Conservation (phyloP, 108 stramenopile species). For the Conticribra weissflogii region DNA sequence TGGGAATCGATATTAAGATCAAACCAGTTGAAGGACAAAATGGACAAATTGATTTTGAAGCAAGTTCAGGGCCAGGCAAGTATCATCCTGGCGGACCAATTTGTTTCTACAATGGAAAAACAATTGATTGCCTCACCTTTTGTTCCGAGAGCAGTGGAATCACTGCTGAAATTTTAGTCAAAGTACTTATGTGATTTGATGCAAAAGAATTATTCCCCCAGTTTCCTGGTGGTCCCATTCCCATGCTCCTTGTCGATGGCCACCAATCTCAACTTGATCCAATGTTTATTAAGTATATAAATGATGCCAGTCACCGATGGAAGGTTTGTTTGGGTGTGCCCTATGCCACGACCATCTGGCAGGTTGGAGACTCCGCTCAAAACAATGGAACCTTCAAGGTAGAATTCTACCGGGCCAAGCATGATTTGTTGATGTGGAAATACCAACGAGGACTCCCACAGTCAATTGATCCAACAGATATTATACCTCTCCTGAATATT, state of each 20-base stretch:
- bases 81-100: slow-evolving; percentile 13
- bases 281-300: slow-evolving; percentile 2
- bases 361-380: slow-evolving; percentile 8
- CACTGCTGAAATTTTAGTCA: background rate
- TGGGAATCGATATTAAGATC: slow-evolving; percentile 1
- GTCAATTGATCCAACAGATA: background rate
- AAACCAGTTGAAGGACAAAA: background rate
- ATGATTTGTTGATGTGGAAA: background rate
- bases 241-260: slow-evolving; percentile 5
- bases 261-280: slow-evolving; percentile 5
- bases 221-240: slow-evolving; percentile 16
- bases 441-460: background rate
- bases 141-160: slow-evolving; percentile 1
- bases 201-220: slow-evolving; percentile 1
- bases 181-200: slow-evolving; percentile 8
- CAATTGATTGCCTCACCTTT: background rate
- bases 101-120: slow-evolving; percentile 2
- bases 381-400: background rate
- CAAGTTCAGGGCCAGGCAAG: background rate
- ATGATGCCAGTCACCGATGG: background rate
- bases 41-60: background rate
- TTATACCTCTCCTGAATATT: background rate
- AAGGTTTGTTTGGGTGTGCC: slow-evolving; percentile 6
- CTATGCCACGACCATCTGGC: slow-evolving; percentile 10
- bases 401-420: background rate